Evolutionary conservation across 768 basidiomycete species (phyloP), one percentile per base, ranked within the genome.

Genomic region (Trametes gibbosa): DNA sequence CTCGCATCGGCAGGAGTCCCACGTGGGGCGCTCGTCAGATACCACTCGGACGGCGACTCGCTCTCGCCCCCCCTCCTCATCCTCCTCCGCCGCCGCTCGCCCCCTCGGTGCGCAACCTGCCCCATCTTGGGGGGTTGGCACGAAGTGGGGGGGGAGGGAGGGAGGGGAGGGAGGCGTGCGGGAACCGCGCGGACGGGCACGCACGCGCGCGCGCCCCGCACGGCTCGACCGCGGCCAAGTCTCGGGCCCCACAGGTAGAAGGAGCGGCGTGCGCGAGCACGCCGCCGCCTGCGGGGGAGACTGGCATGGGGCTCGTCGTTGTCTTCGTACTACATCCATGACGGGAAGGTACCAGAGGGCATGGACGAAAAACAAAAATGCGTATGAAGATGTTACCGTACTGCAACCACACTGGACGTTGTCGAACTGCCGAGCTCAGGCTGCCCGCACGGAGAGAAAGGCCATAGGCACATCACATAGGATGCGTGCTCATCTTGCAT

Each of bases 1-100:
- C 89, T 89, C 74, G 85, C 88, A 82, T 74, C 77, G 81, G 85
- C 79, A 80, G 80, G 84, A 87, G 89, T 90, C 88, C 88, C 86
- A 85, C 85, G 82, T 84, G 84, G 81, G 80, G 86, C 29, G 29
- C 86, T 65, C 59, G 71, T 69, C 69, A 70, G 63, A 64, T 54
- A 72, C 69, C 70, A 71, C 79, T 79, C 75, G 70, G 29, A 66
- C 69, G 66, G 49, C 69, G 73, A 75, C 5, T 81, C 78, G 79
- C 77, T 84, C 77, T 73, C 75, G 78, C 78, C 77, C 75, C 71
- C 63, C 47, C 21, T 17, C 35, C 12, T n/a, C 16, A 4, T 23
- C 21, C 29, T 10, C 29, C 29, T 10, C 29, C 10, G 29, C 29
- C 29, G 10, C 4, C 29, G 10, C 10, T 10, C 29, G 4, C 5